phyloP scores from a whole-genome alignment of 768 basidiomycete species.

The Boletus rubroflammeus region DNA sequence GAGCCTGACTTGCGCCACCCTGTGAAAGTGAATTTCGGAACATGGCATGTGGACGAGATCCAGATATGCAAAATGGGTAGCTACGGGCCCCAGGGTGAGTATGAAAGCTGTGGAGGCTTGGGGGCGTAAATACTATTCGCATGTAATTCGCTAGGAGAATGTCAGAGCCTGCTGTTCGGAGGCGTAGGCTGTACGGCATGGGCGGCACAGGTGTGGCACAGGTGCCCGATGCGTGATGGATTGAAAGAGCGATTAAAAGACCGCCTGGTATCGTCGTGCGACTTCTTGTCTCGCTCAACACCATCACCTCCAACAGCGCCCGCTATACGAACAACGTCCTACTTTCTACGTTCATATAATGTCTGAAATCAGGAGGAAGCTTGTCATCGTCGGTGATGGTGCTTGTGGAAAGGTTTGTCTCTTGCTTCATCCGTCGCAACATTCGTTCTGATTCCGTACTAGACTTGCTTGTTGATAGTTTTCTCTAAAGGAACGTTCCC shows the following conservation, averaged over 20 bases:
- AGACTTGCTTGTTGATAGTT: conserved; percentile 94
- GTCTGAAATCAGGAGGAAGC: conserved; percentile 98
- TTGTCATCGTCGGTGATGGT: conserved; percentile 98
- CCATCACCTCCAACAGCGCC: conserved; percentile 36
- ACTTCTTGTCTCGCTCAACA: conserved; percentile 39
- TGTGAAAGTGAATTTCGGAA: conserved; percentile 46
- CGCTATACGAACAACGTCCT: conserved; percentile 28
- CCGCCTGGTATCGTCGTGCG: conserved; percentile 36
- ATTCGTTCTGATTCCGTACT: conserved; percentile 20
- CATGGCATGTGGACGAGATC: conserved; percentile 51
- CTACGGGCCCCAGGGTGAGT: conserved; percentile 58
- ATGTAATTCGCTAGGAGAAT: not conserved
- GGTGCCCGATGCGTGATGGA: conserved; percentile 17
- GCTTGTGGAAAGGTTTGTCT: conserved; percentile 83
- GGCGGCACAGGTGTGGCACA: conserved; percentile 33
- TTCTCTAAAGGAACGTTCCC: conserved; percentile 97
- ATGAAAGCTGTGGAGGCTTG: conserved; percentile 46
- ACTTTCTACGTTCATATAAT: conserved; percentile 48
- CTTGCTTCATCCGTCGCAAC: conserved; percentile 1
- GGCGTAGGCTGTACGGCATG: conserved; percentile 17
- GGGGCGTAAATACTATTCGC: not conserved
- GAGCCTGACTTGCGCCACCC: conserved; percentile 17
- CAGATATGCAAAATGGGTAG: conserved; percentile 75
- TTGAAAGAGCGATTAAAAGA: conserved; percentile 35
- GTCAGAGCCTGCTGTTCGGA: too few species aligned